These are phyloP conservation scores for Ilyonectria sp. DNA, from an alignment of 2,329 filamentous ascomycete genomes.

Conservation along the genomic window DNA sequence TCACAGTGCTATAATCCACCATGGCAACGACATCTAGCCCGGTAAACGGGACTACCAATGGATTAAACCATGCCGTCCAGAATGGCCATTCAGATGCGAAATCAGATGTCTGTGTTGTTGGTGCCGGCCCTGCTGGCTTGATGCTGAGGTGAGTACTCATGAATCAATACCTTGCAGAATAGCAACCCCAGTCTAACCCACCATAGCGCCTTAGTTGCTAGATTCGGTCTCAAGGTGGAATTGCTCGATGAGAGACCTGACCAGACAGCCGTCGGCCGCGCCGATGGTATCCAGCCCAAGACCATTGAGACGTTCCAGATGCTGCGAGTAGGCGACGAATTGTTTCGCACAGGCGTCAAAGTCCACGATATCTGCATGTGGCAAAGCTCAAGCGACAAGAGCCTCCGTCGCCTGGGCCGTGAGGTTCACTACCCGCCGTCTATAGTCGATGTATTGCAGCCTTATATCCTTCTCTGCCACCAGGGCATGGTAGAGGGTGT, in stretches of 20 bases:
- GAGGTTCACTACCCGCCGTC: constrained; percentile 76
- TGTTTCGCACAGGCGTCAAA: constrained; percentile 76
- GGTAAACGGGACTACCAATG: constrained; percentile 30
- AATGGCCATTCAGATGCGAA: constrained; percentile 34
- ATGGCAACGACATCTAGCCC: constrained; percentile 22
- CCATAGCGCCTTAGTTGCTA: constrained; percentile 27
- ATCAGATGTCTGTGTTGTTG: constrained; percentile 65
- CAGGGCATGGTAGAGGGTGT: constrained; percentile 82
- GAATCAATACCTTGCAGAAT: not conserved
- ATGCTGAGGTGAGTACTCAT: constrained; percentile 58
- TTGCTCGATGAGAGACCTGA: constrained; percentile 78
- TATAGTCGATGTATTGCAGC: constrained; percentile 68
- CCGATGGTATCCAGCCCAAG: constrained; percentile 82
- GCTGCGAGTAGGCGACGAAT: constrained; percentile 75
- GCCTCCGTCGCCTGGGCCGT: constrained; percentile 72
- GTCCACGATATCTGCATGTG: constrained; percentile 83
- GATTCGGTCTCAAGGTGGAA: constrained; percentile 71
- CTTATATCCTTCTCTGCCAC: constrained; percentile 72
- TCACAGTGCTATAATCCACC: constrained; percentile 3
- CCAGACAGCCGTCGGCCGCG: constrained; percentile 76
- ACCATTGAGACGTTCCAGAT: constrained; percentile 83
- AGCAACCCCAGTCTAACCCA: not conserved
- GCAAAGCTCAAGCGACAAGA: constrained; percentile 64
- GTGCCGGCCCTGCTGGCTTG: constrained; percentile 68
- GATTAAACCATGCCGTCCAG: constrained; percentile 5